These are phyloP conservation scores for Populus euphratica DNA, from an alignment of 345 rosid genomes.

Conservation along the genomic window DNA sequence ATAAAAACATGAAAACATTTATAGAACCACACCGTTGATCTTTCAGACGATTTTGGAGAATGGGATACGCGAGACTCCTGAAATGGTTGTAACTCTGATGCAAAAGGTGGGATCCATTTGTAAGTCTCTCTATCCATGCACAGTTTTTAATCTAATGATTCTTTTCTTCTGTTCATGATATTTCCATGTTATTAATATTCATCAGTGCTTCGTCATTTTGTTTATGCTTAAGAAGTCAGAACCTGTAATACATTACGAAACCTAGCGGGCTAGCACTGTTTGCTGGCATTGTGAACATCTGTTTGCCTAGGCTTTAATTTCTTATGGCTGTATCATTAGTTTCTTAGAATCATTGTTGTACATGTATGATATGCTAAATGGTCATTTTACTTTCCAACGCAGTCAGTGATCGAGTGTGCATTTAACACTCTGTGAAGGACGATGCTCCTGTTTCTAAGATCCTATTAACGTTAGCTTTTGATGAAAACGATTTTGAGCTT, in stretches of 20 bases:
- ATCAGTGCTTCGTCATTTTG: not conserved
- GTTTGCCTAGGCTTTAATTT: not conserved
- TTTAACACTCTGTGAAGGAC: not conserved
- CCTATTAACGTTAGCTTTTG: not conserved
- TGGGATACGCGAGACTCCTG: conserved; percentile 74
- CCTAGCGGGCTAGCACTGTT: not conserved
- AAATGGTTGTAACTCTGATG: conserved; percentile 76
- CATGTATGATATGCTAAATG: not conserved
- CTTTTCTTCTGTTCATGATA: not conserved
- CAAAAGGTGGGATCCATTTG: conserved; percentile 56
- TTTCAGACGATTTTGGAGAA: conserved; percentile 74
- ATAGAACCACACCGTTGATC: not conserved
- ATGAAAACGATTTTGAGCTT: not conserved
- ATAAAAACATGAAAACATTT: conserved; percentile 7
- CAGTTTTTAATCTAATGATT: not conserved
- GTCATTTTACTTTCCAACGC: not conserved
- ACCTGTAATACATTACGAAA: not conserved
- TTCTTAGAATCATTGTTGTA: not conserved
- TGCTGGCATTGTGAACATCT: not conserved
- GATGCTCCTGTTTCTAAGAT: not conserved
- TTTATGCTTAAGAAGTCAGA: not conserved
- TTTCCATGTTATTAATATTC: not conserved
- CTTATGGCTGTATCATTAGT: not conserved
- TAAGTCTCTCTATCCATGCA: not conserved
- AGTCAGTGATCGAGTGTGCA: not conserved